Evolutionary conservation across 495 filamentous ascomycete species (phyloP).

Genomic region (Schizothecium vesticola): DNA sequence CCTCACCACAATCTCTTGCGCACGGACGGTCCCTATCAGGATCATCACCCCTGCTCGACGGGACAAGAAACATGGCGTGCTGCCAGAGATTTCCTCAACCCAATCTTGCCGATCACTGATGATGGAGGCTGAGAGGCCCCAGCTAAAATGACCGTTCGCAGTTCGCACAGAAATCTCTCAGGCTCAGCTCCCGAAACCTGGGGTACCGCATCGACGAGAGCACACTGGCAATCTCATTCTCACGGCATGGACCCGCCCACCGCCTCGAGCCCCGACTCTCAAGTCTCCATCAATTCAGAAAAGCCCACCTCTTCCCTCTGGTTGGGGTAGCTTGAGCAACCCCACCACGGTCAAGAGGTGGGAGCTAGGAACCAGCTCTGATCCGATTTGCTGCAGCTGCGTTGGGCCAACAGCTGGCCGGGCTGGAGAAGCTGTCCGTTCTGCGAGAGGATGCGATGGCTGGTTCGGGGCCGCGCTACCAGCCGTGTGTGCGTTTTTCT

Average conservation of each 20-base stretch:
- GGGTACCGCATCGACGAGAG: not conserved
- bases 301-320: not conserved
- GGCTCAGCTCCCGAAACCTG: not conserved
- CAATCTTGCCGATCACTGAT: slow-evolving; percentile 13
- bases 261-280: not conserved
- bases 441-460: slow-evolving; percentile 13
- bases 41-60: slow-evolving; percentile 17
- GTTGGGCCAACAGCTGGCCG: not conserved
- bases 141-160: not conserved
- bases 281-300: not conserved
- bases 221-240: not conserved
- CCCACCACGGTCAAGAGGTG: not conserved
- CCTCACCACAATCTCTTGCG: slow-evolving; percentile 19
- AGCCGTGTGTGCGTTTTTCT: slow-evolving; percentile 25
- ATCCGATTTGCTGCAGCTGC: not conserved
- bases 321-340: not conserved
- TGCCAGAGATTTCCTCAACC: slow-evolving; percentile 7
- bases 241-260: not conserved
- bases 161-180: slow-evolving; percentile 9
- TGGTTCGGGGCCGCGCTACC: slow-evolving; percentile 18
- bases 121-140: not conserved
- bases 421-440: not conserved
- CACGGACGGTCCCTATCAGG: slow-evolving; percentile 24
- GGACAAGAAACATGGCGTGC: not conserved
- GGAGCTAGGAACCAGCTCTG: not conserved